Evolutionary conservation across 768 basidiomycete genomes (phyloP), one percentile per base, ranked within the genome.

Genomic region (Antrodiella citrinella): DNA sequence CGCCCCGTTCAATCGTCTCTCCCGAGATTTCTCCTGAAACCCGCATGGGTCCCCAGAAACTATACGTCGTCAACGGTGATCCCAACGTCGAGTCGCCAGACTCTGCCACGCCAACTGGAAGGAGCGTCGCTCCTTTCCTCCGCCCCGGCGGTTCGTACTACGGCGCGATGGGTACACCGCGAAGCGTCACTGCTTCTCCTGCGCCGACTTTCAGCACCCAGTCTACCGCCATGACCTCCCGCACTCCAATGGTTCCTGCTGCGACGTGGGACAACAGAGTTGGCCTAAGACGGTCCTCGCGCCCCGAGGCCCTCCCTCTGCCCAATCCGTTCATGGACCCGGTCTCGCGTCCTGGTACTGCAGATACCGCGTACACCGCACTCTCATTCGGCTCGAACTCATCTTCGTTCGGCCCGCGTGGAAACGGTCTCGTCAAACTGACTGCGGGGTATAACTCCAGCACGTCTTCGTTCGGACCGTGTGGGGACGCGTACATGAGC

Each of bases 321-420:
- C 21, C 51, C 13, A 57, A 57, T 40, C 54, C 56, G 0, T 59
- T 61, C 51, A 20, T n/a, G 19, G 60, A 57, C 12, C 55, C 54
- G 1, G 45, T 57, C 2, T 50, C 52, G 12, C 55, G 55, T 3
- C 22, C 54, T 22, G 52, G 52, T 11, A 54, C 57, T 0, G 51
- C 57, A 3, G 54, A 57, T 21, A 50, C 56, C 7, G 49, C 48
- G 10, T 40, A 26, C 26, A 50, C 55, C 1, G 30, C 45, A 3
- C 3, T 44, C n/a, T 51, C 46, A 18, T 54, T 26, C 49, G 15
- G 42, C 18, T 48, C 41, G 9, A 18, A 10, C n/a, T 7, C 41
- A 18, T 43, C 41, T 10, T n/a, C 41, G 9, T n/a, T n/a, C 41
- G 41, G 41, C 9, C 19, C 41, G 41, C 15, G n/a, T 22, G n/a